These are phyloP conservation scores for Cenchrus purpureus DNA, from an alignment of 176 grass and related monocot genomes.

Conservation along the genomic window DNA sequence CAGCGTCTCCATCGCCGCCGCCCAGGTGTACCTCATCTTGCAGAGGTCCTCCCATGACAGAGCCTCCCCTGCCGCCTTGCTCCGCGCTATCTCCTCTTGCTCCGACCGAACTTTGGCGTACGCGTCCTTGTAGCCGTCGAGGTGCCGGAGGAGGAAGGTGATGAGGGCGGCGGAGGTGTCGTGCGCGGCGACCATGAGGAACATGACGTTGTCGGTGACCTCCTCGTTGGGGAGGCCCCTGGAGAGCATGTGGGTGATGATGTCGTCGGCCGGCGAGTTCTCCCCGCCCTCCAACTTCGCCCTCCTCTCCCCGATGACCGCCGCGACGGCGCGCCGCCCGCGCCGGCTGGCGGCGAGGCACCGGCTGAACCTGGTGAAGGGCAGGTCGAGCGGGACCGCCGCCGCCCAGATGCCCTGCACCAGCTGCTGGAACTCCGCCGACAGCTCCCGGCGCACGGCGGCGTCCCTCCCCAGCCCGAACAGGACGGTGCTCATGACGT, in stretches of 20 bases:
- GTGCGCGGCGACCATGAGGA: conserved; percentile 42
- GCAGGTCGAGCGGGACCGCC: conserved; percentile 38
- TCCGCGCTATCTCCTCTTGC: neutral
- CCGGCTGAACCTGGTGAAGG: conserved; percentile 35
- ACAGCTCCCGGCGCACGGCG: conserved; percentile 8
- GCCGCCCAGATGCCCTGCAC: conserved; percentile 19
- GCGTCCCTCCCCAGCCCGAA: conserved; percentile 10
- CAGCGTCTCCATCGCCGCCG: conserved; percentile 45
- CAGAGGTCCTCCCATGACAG: neutral
- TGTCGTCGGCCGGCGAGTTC: conserved; percentile 22
- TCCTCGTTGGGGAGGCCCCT: conserved; percentile 35
- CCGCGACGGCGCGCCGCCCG: neutral
- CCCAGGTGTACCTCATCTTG: conserved; percentile 38
- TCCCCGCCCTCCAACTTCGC: neutral
- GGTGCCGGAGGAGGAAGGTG: conserved; percentile 51
- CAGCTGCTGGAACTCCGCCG: conserved; percentile 39
- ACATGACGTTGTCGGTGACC: conserved; percentile 46
- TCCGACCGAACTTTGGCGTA: neutral
- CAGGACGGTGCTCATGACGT: conserved; percentile 35
- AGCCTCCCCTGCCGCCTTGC: neutral
- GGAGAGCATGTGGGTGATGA: conserved; percentile 36
- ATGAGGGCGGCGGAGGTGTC: conserved; percentile 45
- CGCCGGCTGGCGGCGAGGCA: conserved; percentile 47
- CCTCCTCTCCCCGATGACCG: conserved; percentile 17
- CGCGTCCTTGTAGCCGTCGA: neutral